phyloP scores from a whole-genome alignment of 164 flowering plant species.

The Magnolia officinalis region DNA sequence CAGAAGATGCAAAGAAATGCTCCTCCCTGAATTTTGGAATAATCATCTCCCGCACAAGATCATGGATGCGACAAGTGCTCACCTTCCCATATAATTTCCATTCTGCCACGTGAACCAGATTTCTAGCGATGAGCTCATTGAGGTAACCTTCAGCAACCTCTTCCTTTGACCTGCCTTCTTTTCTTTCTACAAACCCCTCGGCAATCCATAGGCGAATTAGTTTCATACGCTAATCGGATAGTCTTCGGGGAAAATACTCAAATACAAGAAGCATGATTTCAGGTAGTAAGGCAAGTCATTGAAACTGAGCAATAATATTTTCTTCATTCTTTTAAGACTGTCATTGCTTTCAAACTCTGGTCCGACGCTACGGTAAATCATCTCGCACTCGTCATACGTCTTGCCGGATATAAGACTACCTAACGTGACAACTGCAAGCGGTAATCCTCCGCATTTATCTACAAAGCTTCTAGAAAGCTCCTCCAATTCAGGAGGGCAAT shows the following conservation, averaged over 20 bases:
- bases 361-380: constrained; percentile 8
- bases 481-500: neutral
- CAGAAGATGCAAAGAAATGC: neutral
- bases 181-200: constrained; percentile 8
- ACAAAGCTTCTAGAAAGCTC: constrained; percentile 7
- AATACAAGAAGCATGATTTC: constrained; percentile 15
- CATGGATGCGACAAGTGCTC: constrained; percentile 10
- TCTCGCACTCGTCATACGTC: constrained; percentile 6
- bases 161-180: constrained; percentile 4
- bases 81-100: constrained; percentile 3
- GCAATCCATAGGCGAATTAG: constrained; percentile 16
- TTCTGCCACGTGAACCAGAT: constrained; percentile 7
- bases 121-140: neutral
- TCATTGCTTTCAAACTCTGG: constrained; percentile 7
- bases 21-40: constrained; percentile 7
- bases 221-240: neutral
- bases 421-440: constrained; percentile 19
- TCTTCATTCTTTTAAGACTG: neutral
- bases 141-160: constrained; percentile 14
- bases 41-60: constrained; percentile 10
- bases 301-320: constrained; percentile 14
- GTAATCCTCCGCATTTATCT: constrained; percentile 19
- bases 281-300: constrained; percentile 13
- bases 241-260: constrained; percentile 17
- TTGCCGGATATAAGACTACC: constrained; percentile 15